phyloP scores from a whole-genome alignment of 1,139 yeast species.

The Zygotorulaspora mrakii region DNA sequence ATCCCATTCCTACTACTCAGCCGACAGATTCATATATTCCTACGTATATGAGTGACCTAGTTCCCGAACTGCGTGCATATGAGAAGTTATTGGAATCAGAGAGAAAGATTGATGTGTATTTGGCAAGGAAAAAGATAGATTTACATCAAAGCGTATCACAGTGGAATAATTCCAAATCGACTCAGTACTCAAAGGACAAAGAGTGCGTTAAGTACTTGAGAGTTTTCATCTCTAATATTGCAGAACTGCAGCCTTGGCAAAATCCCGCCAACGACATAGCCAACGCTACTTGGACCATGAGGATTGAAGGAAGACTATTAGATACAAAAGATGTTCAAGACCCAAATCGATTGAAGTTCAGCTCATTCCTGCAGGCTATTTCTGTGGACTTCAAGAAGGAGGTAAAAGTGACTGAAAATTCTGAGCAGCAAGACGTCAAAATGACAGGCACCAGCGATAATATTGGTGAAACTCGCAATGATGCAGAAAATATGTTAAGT shows the following conservation, averaged over 20 bases:
- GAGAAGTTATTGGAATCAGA: constrained; percentile 74
- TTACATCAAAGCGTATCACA: constrained; percentile 63
- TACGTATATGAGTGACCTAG: constrained; percentile 51
- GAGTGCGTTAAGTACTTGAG: constrained; percentile 60
- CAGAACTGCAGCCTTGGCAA: constrained; percentile 94
- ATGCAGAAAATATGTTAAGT: constrained; percentile 5
- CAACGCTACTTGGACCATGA: constrained; percentile 64
- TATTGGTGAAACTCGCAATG: constrained; percentile 19
- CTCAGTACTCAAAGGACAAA: constrained; percentile 29
- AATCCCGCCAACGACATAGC: constrained; percentile 38
- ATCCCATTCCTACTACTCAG: constrained; percentile 30
- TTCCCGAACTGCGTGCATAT: constrained; percentile 74
- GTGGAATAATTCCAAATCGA: constrained; percentile 37
- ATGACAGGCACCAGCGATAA: constrained; percentile 31
- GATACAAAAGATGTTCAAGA: constrained; percentile 42
- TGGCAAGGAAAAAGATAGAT: constrained; percentile 79
- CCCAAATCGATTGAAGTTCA: constrained; percentile 56
- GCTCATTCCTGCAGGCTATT: constrained; percentile 77
- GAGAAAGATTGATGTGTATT: constrained; percentile 69
- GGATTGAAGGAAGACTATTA: constrained; percentile 81
- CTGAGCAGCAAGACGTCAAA: constrained; percentile 18
- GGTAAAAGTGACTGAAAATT: constrained; percentile 27
- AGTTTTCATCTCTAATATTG: constrained; percentile 75
- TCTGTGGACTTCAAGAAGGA: constrained; percentile 63
- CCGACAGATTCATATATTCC: constrained; percentile 77